Base-by-base conservation (phyloP, 176 grass and related monocot species). In the Dactylis glomerata region DNA sequence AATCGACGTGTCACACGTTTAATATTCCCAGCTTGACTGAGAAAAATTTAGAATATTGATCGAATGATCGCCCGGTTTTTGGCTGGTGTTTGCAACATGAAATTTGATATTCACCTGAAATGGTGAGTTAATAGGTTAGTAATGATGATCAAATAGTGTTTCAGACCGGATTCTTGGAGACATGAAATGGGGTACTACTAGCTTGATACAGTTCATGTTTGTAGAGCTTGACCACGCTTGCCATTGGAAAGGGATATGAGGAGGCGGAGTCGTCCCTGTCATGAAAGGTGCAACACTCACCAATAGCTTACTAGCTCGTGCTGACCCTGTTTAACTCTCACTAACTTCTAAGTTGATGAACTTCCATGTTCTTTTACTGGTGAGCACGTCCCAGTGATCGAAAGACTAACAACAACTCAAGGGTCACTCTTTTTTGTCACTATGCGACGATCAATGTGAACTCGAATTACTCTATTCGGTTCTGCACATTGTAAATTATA, bases 271-370 rank as follows among this genome's bases (percentile, higher is more conserved):
- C 57, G 67, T 56, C 44, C 56, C 76, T 78, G 22, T 80, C 76
- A 13, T 68, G 82, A 67, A 84, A 84, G 67, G 44, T 44, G 81
- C 87, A 84, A 65, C 12, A 74, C 42, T 45, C 42, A 13, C 42
- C 75, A 64, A 68, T 80, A n/a, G 52, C 52, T n/a, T 50, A 17
- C 15, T 50, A 50, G 15, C 13, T 50, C 14, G 73, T 46, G 27
- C 27, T 10, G 69, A 20, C 34, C 49, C 19, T 44, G 62, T 47
- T 37, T 36, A 68, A 45, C 3, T 45, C 42, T 45, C 42, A 51
- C 70, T 52, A 55, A 26, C 40, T 72, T 51, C 49, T 5, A 20
- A 28, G 32, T 50, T 70, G 30, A 69, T 83, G 79, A 26, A 2
- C 16, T 77, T 15, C 3, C 46, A 49, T 67, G 14, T 22, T 38